phyloP scores from a whole-genome alignment of 176 grass and related monocot species.

The Carex myosuroides region DNA sequence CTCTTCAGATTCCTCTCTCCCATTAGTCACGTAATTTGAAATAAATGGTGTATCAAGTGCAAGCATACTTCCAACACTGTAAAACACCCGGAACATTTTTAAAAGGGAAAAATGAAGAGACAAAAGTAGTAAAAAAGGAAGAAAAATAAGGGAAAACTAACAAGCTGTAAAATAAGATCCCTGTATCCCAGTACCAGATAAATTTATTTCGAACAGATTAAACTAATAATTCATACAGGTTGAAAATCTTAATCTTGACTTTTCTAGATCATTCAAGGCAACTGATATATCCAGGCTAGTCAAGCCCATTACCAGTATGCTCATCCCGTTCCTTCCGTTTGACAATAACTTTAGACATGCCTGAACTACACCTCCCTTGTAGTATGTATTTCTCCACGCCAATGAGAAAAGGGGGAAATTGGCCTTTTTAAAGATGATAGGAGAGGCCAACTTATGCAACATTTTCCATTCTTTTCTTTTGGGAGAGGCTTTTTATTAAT shows the following conservation, averaged over 20 bases:
- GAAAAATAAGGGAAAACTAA: not conserved
- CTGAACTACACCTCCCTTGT: not conserved
- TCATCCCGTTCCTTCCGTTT: not conserved
- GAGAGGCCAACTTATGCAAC: not conserved
- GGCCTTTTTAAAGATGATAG: not conserved
- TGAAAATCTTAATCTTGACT: not conserved
- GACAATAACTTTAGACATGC: not conserved
- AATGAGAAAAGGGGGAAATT: not conserved
- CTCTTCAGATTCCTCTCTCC: constrained; percentile 46
- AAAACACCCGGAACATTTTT: constrained; percentile 23
- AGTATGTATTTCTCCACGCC: not conserved
- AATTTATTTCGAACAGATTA: constrained; percentile 1
- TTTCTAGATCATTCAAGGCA: not conserved
- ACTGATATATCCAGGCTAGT: not conserved
- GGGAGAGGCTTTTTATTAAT: not conserved
- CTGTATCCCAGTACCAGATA: not conserved
- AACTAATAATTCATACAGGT: not conserved
- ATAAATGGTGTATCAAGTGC: constrained; percentile 86
- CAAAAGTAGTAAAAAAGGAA: not conserved
- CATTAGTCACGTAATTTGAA: constrained; percentile 35
- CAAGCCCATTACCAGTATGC: not conserved
- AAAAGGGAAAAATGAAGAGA: not conserved
- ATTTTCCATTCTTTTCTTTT: not conserved
- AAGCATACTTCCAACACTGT: constrained; percentile 92
- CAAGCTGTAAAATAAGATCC: constrained; percentile 16